These are phyloP conservation scores for Athelia psychrophila DNA, from an alignment of 1,284 basidiomycete species.

Conservation along the genomic window DNA sequence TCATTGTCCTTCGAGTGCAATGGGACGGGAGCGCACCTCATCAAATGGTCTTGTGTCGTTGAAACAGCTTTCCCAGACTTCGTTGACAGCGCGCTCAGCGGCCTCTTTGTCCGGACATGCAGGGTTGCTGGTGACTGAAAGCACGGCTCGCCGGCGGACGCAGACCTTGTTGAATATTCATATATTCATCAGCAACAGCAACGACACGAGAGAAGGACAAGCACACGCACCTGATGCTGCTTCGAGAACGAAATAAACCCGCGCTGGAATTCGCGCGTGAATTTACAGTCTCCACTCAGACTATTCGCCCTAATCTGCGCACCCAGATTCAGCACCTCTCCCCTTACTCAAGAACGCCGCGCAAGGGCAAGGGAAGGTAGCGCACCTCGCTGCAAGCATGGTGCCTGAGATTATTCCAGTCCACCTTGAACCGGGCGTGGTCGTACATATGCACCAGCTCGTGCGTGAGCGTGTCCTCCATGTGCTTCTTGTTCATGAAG, in stretches of 20 bases:
- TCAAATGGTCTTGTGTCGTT: slow-evolving; percentile 96
- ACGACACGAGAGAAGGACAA: slow-evolving; percentile 9
- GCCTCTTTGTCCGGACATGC: slow-evolving; percentile 74
- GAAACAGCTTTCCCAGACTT: slow-evolving; percentile 97
- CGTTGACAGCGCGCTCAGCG: slow-evolving; percentile 89
- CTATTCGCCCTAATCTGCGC: slow-evolving; percentile 92
- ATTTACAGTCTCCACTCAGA: slow-evolving; percentile 90
- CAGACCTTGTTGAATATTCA: no score
- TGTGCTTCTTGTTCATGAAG: slow-evolving; percentile 79
- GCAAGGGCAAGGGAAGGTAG: neutral
- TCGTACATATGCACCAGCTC: slow-evolving; percentile 98
- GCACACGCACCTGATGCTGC: slow-evolving; percentile 79
- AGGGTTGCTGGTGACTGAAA: slow-evolving; percentile 82
- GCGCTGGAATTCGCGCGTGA: slow-evolving; percentile 76
- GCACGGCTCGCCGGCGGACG: slow-evolving; percentile 82
- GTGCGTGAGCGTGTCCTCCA: slow-evolving; percentile 92
- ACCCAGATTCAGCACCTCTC: slow-evolving; percentile 5
- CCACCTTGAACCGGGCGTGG: slow-evolving; percentile 90
- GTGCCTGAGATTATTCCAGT: slow-evolving; percentile 89
- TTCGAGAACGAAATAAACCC: slow-evolving; percentile 81
- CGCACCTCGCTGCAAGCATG: slow-evolving; percentile 95
- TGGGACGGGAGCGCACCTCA: slow-evolving; percentile 57
- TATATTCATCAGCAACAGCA: slow-evolving; percentile 4
- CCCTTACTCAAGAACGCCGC: neutral
- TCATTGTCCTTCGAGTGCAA: no score